Conservation (phyloP, 1,139 yeast genomes). For the Pichia norvegensis region DNA sequence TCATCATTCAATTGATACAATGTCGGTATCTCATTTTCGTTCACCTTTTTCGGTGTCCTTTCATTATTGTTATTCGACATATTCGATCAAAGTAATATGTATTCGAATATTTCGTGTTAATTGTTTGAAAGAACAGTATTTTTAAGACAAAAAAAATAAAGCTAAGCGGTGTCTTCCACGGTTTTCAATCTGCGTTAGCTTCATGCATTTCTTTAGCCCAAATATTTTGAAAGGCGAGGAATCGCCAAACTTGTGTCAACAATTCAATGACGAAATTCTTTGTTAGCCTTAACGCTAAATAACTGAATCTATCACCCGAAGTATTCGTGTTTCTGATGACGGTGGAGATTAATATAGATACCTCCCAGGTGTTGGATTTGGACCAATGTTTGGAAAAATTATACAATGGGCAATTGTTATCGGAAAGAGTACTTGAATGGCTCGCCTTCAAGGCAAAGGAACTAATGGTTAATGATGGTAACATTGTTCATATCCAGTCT, state of each 20-base stretch:
- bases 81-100: not conserved
- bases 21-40: conserved; percentile 45
- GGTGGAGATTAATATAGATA: conserved; percentile 1
- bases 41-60: not conserved
- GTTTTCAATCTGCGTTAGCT: no score
- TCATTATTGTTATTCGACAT: not conserved
- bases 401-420: conserved; percentile 57
- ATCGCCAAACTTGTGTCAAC: no score
- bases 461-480: conserved; percentile 66
- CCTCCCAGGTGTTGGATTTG: conserved; percentile 34
- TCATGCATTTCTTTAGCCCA: no score
- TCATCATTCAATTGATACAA: not conserved
- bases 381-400: conserved; percentile 61
- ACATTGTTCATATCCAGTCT: conserved; percentile 72
- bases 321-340: no score
- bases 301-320: no score
- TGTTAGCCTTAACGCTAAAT: no score
- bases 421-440: conserved; percentile 59
- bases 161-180: no score
- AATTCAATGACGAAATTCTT: no score
- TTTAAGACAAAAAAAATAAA: no score
- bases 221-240: no score
- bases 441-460: conserved; percentile 68
- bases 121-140: no score
- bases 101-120: no score